Conservation (phyloP, 1,284 basidiomycete genomes). For the Fomitiporia mediterranea region DNA sequence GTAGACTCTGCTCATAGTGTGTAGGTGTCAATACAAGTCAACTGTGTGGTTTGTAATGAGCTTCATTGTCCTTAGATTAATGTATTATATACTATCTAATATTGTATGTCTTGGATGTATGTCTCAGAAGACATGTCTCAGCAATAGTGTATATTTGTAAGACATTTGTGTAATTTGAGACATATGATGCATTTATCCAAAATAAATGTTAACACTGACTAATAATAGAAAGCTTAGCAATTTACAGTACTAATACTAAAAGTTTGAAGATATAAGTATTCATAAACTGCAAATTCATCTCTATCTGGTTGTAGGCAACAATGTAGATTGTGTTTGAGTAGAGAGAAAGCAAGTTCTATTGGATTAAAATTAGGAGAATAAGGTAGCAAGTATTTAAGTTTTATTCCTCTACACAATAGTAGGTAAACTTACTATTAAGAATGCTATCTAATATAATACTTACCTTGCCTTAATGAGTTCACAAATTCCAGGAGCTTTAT, state of each 20-base stretch:
- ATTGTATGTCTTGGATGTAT: no score
- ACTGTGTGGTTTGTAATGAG: no score
- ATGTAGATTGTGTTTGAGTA: neutral
- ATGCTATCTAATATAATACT: neutral
- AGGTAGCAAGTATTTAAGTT: neutral
- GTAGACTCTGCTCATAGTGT: no score
- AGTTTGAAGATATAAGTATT: neutral
- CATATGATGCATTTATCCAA: no score
- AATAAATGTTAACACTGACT: neutral
- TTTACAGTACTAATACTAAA: neutral
- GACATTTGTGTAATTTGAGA: no score
- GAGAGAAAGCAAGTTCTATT: neutral
- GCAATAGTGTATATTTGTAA: no score
- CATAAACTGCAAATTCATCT: neutral
- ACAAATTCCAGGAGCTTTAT: constrained; percentile 25
- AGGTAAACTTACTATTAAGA: neutral
- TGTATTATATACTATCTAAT: no score
- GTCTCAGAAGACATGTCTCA: no score
- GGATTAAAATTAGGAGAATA: neutral
- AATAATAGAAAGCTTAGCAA: neutral
- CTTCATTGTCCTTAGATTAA: no score
- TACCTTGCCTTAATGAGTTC: constrained; percentile 24
- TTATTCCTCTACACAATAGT: neutral
- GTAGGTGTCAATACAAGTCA: no score
- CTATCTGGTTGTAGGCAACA: neutral